Percentiles rank a stretch among this genome's conserved stretches.
Conservation (phyloP, 108 stramenopile genomes). For the Skeletonema menzelii region DNA sequence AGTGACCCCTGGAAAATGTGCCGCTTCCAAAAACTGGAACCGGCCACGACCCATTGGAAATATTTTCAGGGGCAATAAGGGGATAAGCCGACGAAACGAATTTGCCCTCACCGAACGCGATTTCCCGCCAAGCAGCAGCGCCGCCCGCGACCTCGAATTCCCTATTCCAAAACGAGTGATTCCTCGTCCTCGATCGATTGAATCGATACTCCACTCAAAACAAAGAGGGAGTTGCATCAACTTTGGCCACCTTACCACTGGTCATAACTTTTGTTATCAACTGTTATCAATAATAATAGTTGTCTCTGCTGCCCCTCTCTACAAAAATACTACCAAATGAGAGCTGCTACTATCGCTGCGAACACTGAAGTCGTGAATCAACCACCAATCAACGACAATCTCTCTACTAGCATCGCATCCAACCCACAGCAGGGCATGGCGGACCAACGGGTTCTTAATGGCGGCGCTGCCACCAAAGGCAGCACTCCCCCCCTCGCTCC, state of each 20-base stretch:
- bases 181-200: too few species aligned
- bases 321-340: neutral
- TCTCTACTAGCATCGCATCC: slow-evolving; percentile 6
- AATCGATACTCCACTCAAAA: neutral
- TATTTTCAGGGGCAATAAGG: too few species aligned
- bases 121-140: too few species aligned
- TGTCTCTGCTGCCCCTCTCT: neutral
- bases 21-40: too few species aligned
- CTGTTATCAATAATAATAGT: too few species aligned
- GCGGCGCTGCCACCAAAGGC: neutral
- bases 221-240: neutral
- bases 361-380: neutral
- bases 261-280: neutral
- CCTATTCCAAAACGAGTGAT: neutral
- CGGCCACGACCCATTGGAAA: too few species aligned
- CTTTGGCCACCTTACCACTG: neutral
- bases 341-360: neutral
- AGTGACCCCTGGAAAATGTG: too few species aligned
- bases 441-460: neutral
- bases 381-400: neutral
- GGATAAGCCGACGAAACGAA: too few species aligned
- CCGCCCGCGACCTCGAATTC: too few species aligned
- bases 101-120: too few species aligned
- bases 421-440: slow-evolving; percentile 55
- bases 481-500: slow-evolving; percentile 1